Conservation (phyloP, 352 stramenopile genomes). For the Phytophthora tubulina region DNA sequence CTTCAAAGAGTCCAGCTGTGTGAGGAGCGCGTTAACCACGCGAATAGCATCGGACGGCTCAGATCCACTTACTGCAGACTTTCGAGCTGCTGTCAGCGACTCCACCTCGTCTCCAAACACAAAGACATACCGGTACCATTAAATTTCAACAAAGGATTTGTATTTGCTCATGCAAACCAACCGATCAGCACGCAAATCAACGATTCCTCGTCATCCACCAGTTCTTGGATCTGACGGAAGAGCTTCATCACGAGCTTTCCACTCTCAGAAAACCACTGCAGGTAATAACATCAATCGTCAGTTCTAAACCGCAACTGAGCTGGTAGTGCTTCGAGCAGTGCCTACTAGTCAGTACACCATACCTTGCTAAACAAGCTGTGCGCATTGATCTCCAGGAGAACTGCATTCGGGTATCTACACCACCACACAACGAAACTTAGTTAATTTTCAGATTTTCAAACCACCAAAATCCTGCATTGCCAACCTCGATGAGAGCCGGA, state of each 20-base stretch:
- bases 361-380: slow-evolving; percentile 94
- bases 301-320: neutral
- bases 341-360: neutral
- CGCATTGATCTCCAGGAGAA: slow-evolving; percentile 93
- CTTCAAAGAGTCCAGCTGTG: slow-evolving; percentile 89
- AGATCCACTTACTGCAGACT: slow-evolving; percentile 66
- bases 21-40: slow-evolving; percentile 94
- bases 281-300: neutral
- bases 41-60: slow-evolving; percentile 93
- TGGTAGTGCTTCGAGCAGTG: no score
- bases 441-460: neutral
- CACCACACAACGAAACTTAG: neutral
- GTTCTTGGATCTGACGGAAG: slow-evolving; percentile 92
- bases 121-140: neutral
- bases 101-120: slow-evolving; percentile 90
- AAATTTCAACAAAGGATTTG: neutral
- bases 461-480: neutral
- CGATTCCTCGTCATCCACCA: slow-evolving; percentile 89
- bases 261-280: slow-evolving; percentile 94
- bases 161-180: slow-evolving; percentile 23
- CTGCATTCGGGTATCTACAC: slow-evolving; percentile 66
- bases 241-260: slow-evolving; percentile 94
- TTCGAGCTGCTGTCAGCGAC: slow-evolving; percentile 87
- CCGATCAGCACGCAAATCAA: slow-evolving; percentile 93
- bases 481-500: slow-evolving; percentile 81